Percentiles rank a stretch among this genome's conserved stretches.
Conservation (phyloP, 768 basidiomycete genomes). For the Lentinula sp. region DNA sequence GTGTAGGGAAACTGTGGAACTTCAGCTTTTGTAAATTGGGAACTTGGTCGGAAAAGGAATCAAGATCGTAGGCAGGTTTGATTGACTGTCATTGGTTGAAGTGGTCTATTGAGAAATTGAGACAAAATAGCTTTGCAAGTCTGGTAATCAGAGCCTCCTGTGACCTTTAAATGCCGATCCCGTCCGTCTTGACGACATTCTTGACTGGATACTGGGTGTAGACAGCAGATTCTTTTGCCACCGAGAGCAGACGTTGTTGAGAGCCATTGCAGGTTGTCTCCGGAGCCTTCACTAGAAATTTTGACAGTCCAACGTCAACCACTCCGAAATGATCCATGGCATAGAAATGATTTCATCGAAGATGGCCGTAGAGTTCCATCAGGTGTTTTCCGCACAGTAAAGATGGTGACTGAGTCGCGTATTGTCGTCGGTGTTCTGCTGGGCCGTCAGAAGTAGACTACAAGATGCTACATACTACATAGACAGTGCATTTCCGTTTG, state of each 20-base stretch:
- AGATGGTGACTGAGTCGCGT: neutral
- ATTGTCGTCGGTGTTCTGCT: neutral
- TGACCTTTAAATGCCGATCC: neutral
- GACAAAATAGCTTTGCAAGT: too few relatives aligned
- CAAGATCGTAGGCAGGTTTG: too few relatives aligned
- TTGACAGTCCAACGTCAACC: neutral
- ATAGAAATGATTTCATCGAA: neutral
- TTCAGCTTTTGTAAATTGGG: too few relatives aligned
- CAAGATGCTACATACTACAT: neutral
- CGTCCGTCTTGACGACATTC: neutral
- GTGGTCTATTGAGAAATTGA: too few relatives aligned
- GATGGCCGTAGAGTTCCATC: neutral
- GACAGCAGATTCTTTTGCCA: neutral
- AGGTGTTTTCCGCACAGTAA: neutral
- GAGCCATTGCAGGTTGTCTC: neutral
- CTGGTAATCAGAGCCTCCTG: neutral
- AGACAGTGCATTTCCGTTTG: neutral
- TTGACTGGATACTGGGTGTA: neutral
- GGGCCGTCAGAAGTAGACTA: neutral
- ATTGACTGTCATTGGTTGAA: neutral
- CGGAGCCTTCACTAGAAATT: neutral
- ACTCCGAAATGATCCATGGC: neutral
- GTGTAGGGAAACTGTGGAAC: too few relatives aligned
- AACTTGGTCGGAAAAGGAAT: too few relatives aligned
- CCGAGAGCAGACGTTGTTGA: neutral